Evolutionary conservation across 768 basidiomycete genomes (phyloP), one percentile per base, ranked within the genome.

Genomic region (Tulasnella sp.): DNA sequence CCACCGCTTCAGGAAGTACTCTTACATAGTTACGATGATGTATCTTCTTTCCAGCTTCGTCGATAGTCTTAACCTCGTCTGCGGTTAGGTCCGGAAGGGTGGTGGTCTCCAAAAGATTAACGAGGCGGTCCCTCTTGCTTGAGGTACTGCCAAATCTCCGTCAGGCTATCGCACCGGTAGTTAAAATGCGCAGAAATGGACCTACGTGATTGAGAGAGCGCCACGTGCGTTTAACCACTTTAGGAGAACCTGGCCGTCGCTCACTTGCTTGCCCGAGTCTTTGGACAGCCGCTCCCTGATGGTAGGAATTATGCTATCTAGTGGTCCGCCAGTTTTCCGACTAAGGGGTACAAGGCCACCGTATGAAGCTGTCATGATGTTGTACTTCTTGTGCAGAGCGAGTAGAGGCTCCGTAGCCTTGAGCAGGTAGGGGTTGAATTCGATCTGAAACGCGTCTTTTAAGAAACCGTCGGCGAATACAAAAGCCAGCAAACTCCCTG

Each of bases 381-480:
- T 81, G 77, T 86, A 78, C 24, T 83, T 75, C 28, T 83, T 46
- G 80, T 84, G 84, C 77, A 84, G 83, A 22, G 83, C 83, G 40
- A 85, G 76, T 11, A 86, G 83, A 1, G 83, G 83, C 12, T 82
- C 72, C 3, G 82, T 75, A 24, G 80, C 81, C 34, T 83, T 77
- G 77, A 83, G 83, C 64, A 85, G 31, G 81, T 86, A 86, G 18
- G 87, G 87, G 81, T 87, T 86, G 75, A 84, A 84, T 82, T 87
- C 87, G 82, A 87, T 86, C 85, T 87, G 40, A 28, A 40, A 24
- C 22, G 28, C 22, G 75, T 34, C 37, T n/a, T 58, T 34, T 8
- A 54, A 77, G 18, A 37, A 22, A 20, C n/a, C 64, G 31, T 12
- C 0, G 34, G 34, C 37, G 34, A 31, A 2, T n/a, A 54, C 24